Evolutionary conservation across 2,329 filamentous ascomycete genomes (phyloP), one percentile per base, ranked within the genome.

Genomic region (Exophiala mesophila): DNA sequence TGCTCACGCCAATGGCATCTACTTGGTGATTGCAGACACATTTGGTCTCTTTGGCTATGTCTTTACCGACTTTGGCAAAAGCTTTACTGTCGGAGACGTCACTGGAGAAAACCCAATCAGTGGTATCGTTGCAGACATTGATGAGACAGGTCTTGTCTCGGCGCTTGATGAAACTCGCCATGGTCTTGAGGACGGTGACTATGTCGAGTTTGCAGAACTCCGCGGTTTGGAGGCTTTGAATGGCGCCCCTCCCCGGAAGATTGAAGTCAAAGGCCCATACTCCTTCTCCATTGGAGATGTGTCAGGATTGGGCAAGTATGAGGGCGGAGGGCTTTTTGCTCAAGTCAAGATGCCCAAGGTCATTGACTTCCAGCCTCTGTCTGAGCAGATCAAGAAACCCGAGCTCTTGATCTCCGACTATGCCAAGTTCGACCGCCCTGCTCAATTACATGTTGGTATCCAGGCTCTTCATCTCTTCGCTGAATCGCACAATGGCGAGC

Each of bases 311-410:
- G 92, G 92, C 24, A 76, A 85, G 57, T 98, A 98, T 70, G 72
- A 86, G 70, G 78, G 85, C 38, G 90, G 90, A 34, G 92, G 92
- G 47, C 78, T 95, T 46, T 98, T 85, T 65, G 83, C 86, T 28
- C 92, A 98, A 66, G 92, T 97, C 65, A 98, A 97, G 76, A 96
- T 96, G 90, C 92, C 92, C 37, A 95, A 92, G 70, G 78, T 88
- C 41, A 68, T 97, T 58, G 78, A 92, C 62, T 98, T 97, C 68
- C 86, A 95, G 70, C 74, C 80, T 29, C 78, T 96, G 44, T 81
- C 81, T 30, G 70, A 78, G 39, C 79, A 94, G 47, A 67, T 96
- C 43, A 87, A 87, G 66, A 85, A 88, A 44, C 92, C 92, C 2
- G 90, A 96, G 58, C 80, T 94, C 52, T 69, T 97, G 58, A 79